phyloP scores from a whole-genome alignment of 2,329 filamentous ascomycete genomes.

The Rhynchosporium graminicola region DNA sequence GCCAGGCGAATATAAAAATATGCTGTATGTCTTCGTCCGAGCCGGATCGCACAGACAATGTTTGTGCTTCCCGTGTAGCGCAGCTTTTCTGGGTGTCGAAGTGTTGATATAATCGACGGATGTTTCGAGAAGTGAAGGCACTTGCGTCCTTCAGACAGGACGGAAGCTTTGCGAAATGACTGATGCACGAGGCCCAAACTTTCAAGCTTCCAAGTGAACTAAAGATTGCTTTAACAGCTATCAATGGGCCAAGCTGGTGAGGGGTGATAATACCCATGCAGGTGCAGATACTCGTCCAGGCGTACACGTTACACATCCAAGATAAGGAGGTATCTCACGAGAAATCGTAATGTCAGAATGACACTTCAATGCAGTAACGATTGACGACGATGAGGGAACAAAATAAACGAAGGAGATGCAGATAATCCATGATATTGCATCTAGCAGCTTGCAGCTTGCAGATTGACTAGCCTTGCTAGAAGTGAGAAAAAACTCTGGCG shows the following conservation, averaged over 20 bases:
- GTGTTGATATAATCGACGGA: constrained; percentile 2
- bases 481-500: constrained; percentile 11
- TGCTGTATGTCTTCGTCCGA: constrained; percentile 1
- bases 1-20: background rate
- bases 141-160: constrained; percentile 1
- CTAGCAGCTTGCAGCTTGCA: background rate
- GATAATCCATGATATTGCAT: background rate
- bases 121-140: constrained; percentile 7
- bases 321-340: constrained; percentile 27
- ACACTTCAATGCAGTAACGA: constrained; percentile 9
- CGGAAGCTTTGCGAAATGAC: background rate
- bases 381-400: constrained; percentile 18
- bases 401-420: constrained; percentile 14
- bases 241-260: constrained; percentile 14
- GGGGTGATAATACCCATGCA: constrained; percentile 2
- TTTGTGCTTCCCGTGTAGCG: constrained; percentile 23
- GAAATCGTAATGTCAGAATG: constrained; percentile 7
- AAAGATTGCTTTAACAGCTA: constrained; percentile 1
- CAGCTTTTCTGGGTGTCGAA: constrained; percentile 20
- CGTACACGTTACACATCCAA: constrained; percentile 14
- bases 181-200: background rate
- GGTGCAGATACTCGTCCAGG: constrained; percentile 16
- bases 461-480: background rate
- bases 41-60: constrained; percentile 23
- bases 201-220: constrained; percentile 8